phyloP scores from a whole-genome alignment of 495 filamentous ascomycete genomes.

The Aspergillus bridgeri region DNA sequence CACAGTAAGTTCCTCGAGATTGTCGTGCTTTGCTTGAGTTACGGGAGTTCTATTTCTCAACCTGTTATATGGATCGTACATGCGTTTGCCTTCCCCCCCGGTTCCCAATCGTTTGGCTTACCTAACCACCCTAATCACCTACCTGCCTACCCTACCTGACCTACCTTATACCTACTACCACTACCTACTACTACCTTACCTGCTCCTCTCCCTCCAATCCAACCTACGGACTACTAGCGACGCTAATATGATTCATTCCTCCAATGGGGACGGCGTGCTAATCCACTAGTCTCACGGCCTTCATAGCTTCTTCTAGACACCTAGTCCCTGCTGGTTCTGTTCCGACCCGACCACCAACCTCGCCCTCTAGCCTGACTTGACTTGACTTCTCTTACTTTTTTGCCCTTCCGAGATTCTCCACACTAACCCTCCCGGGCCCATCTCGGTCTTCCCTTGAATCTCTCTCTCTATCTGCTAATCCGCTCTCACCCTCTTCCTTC shows the following conservation, averaged over 20 bases:
- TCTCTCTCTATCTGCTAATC: slow-evolving; percentile 26
- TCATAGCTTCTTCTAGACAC: neutral
- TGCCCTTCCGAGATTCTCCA: slow-evolving; percentile 23
- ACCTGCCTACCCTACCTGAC: neutral
- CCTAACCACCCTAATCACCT: neutral
- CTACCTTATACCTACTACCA: slow-evolving; percentile 1
- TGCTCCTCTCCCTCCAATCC: neutral
- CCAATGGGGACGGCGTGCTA: slow-evolving; percentile 1
- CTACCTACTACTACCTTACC: too few species aligned
- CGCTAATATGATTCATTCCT: neutral
- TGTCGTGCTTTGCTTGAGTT: too few species aligned
- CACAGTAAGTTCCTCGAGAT: neutral
- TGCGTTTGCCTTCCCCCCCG: neutral
- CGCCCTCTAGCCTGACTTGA: neutral
- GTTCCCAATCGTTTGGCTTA: neutral
- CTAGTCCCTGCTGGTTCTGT: neutral
- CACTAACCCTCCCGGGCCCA: slow-evolving; percentile 26
- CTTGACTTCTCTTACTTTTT: neutral
- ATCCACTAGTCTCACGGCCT: neutral
- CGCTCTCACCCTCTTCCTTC: slow-evolving; percentile 25
- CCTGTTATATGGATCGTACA: too few species aligned
- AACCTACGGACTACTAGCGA: neutral
- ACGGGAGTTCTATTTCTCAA: too few species aligned
- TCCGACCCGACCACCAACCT: neutral
- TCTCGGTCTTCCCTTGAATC: slow-evolving; percentile 28